Conservation (phyloP, 345 rosid genomes). For the Eutrema heterophyllum region DNA sequence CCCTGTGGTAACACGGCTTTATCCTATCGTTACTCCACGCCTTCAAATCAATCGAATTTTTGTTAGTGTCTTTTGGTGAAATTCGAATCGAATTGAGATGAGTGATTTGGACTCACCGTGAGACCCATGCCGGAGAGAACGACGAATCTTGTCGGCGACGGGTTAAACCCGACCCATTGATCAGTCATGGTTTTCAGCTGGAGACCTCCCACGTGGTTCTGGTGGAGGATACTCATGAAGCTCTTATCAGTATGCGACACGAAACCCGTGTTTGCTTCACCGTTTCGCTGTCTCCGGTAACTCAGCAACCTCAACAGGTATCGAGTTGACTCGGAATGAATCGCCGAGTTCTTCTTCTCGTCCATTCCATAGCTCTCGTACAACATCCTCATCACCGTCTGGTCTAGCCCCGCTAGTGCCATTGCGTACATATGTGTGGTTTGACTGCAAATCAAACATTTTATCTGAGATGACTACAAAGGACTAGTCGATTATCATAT, state of each 20-base stretch:
- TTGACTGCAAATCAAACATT: constrained; percentile 24
- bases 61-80: neutral
- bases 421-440: constrained; percentile 36
- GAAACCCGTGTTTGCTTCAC: constrained; percentile 44
- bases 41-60: constrained; percentile 5
- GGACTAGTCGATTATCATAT: neutral
- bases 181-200: constrained; percentile 41
- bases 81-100: neutral
- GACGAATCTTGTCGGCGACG: constrained; percentile 48
- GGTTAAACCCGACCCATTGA: constrained; percentile 38
- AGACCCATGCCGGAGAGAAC: constrained; percentile 59
- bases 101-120: constrained; percentile 37
- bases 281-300: constrained; percentile 32
- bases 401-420: constrained; percentile 41
- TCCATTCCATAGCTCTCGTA: constrained; percentile 56
- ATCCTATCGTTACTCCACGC: constrained; percentile 74
- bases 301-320: constrained; percentile 50
- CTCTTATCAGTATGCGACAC: constrained; percentile 55
- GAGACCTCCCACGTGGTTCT: constrained; percentile 50
- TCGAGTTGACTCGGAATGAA: constrained; percentile 34
- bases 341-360: constrained; percentile 31
- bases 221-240: constrained; percentile 54
- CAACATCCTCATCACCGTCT: constrained; percentile 48
- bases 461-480: neutral
- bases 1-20: constrained; percentile 50